Conservation (phyloP, 2,329 filamentous ascomycete species). For the Magnaporthales sp. region DNA sequence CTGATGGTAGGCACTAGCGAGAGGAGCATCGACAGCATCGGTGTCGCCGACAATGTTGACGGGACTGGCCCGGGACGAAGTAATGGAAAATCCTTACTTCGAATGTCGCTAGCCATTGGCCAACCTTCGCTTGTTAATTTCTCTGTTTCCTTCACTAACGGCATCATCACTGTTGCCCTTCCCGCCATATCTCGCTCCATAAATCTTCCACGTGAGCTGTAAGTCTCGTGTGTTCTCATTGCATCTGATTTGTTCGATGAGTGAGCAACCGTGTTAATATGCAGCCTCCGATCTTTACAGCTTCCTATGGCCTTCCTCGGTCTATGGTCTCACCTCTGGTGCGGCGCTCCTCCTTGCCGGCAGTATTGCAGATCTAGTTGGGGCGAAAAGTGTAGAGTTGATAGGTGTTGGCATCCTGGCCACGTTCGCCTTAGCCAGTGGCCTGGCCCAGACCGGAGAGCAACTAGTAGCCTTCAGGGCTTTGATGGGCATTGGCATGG, state of each 20-base stretch:
- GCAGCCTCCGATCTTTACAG: not conserved
- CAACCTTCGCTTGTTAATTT: constrained; percentile 19
- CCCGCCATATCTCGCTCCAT: constrained; percentile 29
- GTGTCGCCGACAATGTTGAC: not conserved
- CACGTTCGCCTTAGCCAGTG: constrained; percentile 22
- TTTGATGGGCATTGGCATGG: constrained; percentile 27
- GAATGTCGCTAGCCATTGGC: not conserved
- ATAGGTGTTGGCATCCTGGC: constrained; percentile 22
- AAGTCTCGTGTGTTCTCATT: not conserved
- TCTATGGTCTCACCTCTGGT: constrained; percentile 24
- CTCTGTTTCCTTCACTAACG: constrained; percentile 17
- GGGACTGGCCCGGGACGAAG: not conserved
- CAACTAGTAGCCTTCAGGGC: constrained; percentile 29
- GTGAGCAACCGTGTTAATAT: not conserved
- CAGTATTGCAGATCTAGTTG: constrained; percentile 27
- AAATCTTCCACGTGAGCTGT: constrained; percentile 14
- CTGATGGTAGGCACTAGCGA: not conserved
- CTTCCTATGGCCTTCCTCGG: constrained; percentile 24
- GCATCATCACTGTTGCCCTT: constrained; percentile 28
- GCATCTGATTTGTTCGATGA: no score
- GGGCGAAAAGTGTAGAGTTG: constrained; percentile 22
- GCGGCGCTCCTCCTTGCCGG: constrained; percentile 28
- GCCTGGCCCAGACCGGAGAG: constrained; percentile 18
- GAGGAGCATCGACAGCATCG: not conserved
- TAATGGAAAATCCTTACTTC: not conserved